Base-by-base conservation (phyloP, 2,329 filamentous ascomycete genomes). In the Periconia sp. region DNA sequence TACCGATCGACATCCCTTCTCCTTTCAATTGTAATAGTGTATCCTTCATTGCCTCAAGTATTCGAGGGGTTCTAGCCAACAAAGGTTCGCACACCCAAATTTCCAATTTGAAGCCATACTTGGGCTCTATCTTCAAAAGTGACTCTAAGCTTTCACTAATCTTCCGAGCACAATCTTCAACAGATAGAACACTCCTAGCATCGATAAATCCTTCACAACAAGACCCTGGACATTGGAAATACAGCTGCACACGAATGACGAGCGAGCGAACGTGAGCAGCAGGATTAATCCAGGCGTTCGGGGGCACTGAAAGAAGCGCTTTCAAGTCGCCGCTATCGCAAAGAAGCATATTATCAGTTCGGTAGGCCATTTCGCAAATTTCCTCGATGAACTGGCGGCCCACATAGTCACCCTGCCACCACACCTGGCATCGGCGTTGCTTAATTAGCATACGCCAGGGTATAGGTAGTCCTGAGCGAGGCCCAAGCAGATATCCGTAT, bases 401-500 rank as follows among this genome's bases (percentile, higher is more conserved):
- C 11, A 32, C 30, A n/a, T 16, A 32, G 13, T 11, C 11, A 5
- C 18, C 30, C 4, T 9, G 18, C 11, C 12, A 32, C 30, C 30
- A 32, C 4, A 17, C 11, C 30, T 32, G 11, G 30, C 30, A 16
- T 4, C 30, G 30, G 13, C 30, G 30, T 19, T 32, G 30, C 13
- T 32, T 32, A 16, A 32, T 32, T n/a, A 32, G 30, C 16, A 7
- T 16, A 7, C 5, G 7, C 8, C 26, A 6, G 4, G 26, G 15
- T 10, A 31, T 19, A 7, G 24, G 25, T 19, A 12, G n/a, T 31
- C n/a, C 11, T 7, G 8, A 4, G 7, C 4, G 5, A 7, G 26
- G 36, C 4, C 30, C 30, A 16, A 39, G 36, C 5, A 37, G 35
- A n/a, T 37, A 28, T 5, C 7, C 26, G 25, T 39, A 39, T 5